These are phyloP conservation scores for Yarrowia phangngaensis DNA, from an alignment of 805 yeast genomes.

Conservation along the genomic window DNA sequence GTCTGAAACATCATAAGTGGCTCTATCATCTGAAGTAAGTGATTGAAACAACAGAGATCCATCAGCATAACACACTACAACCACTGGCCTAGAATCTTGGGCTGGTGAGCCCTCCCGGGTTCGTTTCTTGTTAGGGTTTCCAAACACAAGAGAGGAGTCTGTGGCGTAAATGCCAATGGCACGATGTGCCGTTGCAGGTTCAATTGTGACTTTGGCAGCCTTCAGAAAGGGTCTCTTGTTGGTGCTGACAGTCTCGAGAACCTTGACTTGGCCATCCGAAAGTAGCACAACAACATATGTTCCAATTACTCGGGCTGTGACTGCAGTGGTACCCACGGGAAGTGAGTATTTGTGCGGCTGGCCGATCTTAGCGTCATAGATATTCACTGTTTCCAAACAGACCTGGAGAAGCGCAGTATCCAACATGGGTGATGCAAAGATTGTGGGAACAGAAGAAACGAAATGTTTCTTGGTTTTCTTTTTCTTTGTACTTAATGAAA, in stretches of 20 bases:
- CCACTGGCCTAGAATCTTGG: slow-evolving; percentile 14
- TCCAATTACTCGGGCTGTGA: slow-evolving; percentile 9
- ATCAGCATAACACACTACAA: slow-evolving; percentile 10
- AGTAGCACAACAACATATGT: slow-evolving; percentile 9
- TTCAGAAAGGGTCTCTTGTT: slow-evolving; percentile 19
- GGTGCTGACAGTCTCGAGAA: slow-evolving; percentile 17
- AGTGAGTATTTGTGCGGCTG: slow-evolving; percentile 28
- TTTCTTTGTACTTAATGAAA: slow-evolving; percentile 19
- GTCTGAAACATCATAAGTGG: slow-evolving; percentile 13
- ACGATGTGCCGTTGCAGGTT: slow-evolving; percentile 12
- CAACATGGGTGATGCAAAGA: slow-evolving; percentile 14
- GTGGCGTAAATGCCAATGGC: slow-evolving; percentile 13
- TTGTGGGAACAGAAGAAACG: slow-evolving; percentile 8
- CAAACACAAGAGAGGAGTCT: slow-evolving; percentile 7
- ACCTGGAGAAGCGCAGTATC: slow-evolving; percentile 11
- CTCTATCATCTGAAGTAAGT: not conserved
- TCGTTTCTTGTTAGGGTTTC: slow-evolving; percentile 6
- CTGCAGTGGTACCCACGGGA: slow-evolving; percentile 21
- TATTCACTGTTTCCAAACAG: slow-evolving; percentile 29
- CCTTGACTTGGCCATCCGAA: slow-evolving; percentile 17
- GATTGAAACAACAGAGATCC: slow-evolving; percentile 14
- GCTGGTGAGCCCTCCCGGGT: slow-evolving; percentile 16
- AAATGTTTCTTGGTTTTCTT: slow-evolving; percentile 23
- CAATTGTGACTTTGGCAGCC: slow-evolving; percentile 6
- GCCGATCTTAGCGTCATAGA: slow-evolving; percentile 26